Conservation (phyloP, 2,329 filamentous ascomycete genomes). For the Fusarium euwallaceae region DNA sequence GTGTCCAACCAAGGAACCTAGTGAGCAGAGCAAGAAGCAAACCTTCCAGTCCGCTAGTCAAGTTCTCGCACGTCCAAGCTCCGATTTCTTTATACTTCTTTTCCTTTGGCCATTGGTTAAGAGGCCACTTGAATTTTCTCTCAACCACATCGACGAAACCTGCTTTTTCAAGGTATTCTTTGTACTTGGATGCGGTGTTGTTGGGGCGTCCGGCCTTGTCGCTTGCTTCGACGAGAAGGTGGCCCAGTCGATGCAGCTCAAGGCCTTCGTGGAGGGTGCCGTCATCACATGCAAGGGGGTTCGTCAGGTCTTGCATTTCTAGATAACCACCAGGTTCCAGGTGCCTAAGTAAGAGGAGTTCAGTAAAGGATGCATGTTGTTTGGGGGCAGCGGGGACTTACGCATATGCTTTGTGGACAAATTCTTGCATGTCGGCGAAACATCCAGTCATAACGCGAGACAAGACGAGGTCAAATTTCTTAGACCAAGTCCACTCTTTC, state of each 20-base stretch:
- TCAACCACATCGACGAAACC: slow-evolving; percentile 20
- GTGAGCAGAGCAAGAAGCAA: slow-evolving; percentile 15
- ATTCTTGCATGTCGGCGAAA: background rate
- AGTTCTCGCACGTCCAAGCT: slow-evolving; percentile 5
- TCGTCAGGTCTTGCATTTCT: slow-evolving; percentile 23
- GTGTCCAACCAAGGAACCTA: slow-evolving; percentile 6
- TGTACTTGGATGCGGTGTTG: slow-evolving; percentile 9
- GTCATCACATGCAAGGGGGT: slow-evolving; percentile 16
- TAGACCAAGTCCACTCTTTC: background rate
- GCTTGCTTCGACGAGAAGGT: slow-evolving; percentile 8
- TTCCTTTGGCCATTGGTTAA: slow-evolving; percentile 21
- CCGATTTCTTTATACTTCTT: slow-evolving; percentile 25
- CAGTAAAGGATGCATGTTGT: background rate
- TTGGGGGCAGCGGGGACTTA: background rate
- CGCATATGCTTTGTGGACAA: background rate
- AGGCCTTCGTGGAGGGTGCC: slow-evolving; percentile 1
- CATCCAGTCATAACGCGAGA: background rate
- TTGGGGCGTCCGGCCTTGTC: slow-evolving; percentile 4
- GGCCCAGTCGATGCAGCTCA: background rate
- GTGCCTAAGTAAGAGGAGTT: background rate
- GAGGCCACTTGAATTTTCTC: slow-evolving; percentile 17
- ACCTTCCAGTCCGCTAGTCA: slow-evolving; percentile 13
- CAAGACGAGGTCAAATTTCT: background rate
- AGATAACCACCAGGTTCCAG: slow-evolving; percentile 18
- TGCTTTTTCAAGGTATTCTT: slow-evolving; percentile 16